Base-by-base conservation (phyloP, 805 yeast species). In the Metschnikowia orientalis region DNA sequence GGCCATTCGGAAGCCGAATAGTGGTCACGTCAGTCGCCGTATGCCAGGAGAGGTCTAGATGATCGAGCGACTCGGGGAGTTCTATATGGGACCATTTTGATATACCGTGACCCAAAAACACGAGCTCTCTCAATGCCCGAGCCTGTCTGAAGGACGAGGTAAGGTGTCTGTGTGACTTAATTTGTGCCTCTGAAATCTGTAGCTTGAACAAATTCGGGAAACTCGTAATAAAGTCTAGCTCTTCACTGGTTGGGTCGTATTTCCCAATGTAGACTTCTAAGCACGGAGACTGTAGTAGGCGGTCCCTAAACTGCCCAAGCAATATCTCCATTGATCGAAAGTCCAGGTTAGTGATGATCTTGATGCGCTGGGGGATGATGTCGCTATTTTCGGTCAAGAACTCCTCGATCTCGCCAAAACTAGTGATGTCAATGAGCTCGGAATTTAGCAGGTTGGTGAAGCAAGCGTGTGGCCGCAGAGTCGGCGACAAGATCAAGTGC, bases 21-120 rank as follows among this genome's bases (percentile, higher is more conserved):
- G 59, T 49, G 10, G 37, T 26, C n/a, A 57, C 41, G 26, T 56
- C 48, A 3, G 54, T 45, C 6, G 26, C 35, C 2, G 48, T 41
- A 18, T 48, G 48, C 70, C 70, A 63, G 8, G 69, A 63, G n/a
- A 55, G 30, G 35, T 63, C 69, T 22, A 63, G 37, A 27, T 55
- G 55, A 8, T 28, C 35, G 20, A 62, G 40, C 16, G 32, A 43
- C 1, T 37, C 34, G 0, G 69, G 69, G n/a, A 62, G 46, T 3
- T 12, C 16, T 8, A 53, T 44, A 3, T 32, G 35, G 0, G 53
- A 33, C 69, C 69, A 63, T 28, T 54, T 38, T 5, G 37, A 30
- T 3, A 59, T 46, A 5, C 47, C 48, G 35, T 62, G 68, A 5
- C 62, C 66, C 33, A 63, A 47, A 11, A 61, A 44, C 4, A 60